Conservation (phyloP, 2,329 filamentous ascomycete species). For the Cladorrhinum sp. region DNA sequence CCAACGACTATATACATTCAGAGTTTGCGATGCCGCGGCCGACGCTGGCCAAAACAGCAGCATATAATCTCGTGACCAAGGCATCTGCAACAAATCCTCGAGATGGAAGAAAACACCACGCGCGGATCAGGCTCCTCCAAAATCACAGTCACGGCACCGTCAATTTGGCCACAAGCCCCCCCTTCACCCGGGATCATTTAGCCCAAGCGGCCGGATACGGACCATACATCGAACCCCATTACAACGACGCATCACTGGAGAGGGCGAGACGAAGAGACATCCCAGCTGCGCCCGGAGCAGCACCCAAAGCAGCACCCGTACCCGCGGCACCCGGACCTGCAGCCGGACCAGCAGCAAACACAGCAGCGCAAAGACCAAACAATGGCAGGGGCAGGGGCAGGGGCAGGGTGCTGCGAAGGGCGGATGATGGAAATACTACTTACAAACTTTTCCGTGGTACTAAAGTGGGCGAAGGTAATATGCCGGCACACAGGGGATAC, state of each 20-base stretch:
- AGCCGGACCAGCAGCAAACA: neutral
- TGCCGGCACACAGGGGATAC: too few relatives aligned
- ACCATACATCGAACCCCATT: neutral
- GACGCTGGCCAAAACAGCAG: conserved; percentile 18
- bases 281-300: neutral
- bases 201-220: conserved; percentile 2
- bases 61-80: conserved; percentile 10
- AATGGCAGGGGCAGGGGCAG: too few relatives aligned
- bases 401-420: too few relatives aligned
- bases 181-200: neutral
- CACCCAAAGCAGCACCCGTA: neutral
- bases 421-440: too few relatives aligned
- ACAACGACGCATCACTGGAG: too few relatives aligned
- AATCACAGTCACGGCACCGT: neutral
- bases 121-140: neutral
- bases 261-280: neutral
- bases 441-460: too few relatives aligned
- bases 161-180: neutral
- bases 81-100: neutral
- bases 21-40: conserved; percentile 35
- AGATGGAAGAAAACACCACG: conserved; percentile 16
- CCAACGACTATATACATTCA: conserved; percentile 32
- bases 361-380: neutral
- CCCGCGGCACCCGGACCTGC: neutral
- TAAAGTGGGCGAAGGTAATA: too few relatives aligned